Evolutionary conservation across 2,329 filamentous ascomycete species (phyloP).

Genomic region (Colletotrichum sp.): DNA sequence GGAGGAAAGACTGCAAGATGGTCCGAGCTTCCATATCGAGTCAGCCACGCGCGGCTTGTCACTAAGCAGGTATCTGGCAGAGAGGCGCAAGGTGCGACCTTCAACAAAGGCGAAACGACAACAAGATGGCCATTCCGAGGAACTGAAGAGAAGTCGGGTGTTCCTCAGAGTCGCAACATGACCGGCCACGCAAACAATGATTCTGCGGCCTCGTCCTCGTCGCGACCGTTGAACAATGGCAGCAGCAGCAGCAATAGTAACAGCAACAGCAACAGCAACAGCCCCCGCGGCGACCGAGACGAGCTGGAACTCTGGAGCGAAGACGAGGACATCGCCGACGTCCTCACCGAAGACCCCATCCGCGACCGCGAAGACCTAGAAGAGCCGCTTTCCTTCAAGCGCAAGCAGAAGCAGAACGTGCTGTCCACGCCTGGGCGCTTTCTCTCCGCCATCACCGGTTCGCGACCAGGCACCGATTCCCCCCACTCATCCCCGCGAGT

Average conservation of each 20-base stretch:
- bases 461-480: constrained; percentile 28
- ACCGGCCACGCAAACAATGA: constrained; percentile 40
- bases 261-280: constrained; percentile 22
- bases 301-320: constrained; percentile 49
- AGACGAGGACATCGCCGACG: constrained; percentile 41
- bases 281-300: constrained; percentile 46
- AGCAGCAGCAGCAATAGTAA: constrained; percentile 7
- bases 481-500: constrained; percentile 16
- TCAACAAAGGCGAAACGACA: constrained; percentile 24
- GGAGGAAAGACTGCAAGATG: background rate
- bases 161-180: constrained; percentile 40
- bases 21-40: constrained; percentile 3
- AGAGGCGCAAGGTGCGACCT: background rate
- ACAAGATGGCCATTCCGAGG: constrained; percentile 35
- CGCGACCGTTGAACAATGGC: constrained; percentile 21
- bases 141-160: constrained; percentile 1
- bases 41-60: constrained; percentile 19
- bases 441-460: constrained; percentile 52
- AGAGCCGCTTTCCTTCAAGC: constrained; percentile 72
- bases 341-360: constrained; percentile 64
- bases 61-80: background rate
- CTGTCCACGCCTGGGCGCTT: constrained; percentile 53
- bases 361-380: constrained; percentile 50
- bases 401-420: constrained; percentile 61
- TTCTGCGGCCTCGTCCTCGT: constrained; percentile 40